Evolutionary conservation across 768 basidiomycete genomes (phyloP), one percentile per base, ranked within the genome.

Genomic region (Cytidiella melzeri): DNA sequence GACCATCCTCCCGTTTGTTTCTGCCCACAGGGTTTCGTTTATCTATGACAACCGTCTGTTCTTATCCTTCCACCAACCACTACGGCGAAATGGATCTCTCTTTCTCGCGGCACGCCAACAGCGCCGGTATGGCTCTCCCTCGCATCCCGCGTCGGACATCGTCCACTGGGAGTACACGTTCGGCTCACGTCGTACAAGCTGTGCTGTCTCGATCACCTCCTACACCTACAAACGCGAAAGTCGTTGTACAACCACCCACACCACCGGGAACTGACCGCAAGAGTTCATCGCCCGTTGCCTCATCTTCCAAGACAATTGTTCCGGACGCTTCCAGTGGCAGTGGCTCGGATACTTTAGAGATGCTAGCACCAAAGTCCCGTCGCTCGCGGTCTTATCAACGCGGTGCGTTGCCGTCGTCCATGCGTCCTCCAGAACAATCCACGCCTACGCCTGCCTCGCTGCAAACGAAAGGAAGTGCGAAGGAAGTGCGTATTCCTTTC

Each of bases 61-160:
- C 54, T 12, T 43, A 38, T 47, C 43, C 55, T 25, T 51, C 53
- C 37, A 43, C 58, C 20, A 54, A 50, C 34, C 55, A 54, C 28
- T 47, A 43, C n/a, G 28, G 12, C 36, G 36, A 38, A 42, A 55
- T 64, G 53, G 52, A 57, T 38, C 51, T 47, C 57, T 55, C 52
- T 37, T 57, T 55, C 58, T 57, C 59, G 37, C 59, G 60, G 48
- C 57, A 63, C 50, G 67, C 78, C 37, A 86, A 82, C 63, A 64
- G 71, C 25, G 80, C 84, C 26, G 74, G 77, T 2, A 68, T 69
- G 6, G 75, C 83, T 47, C 74, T 85, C n/a, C 83, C 84, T 13
- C 69, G 76, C 44, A 72, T 86, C 45, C 81, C 86, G 30, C 76
- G 82, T 46, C 70, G 83, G 42, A 62, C 60, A 28, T 60, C 69